Conservation (phyloP, 1,139 yeast genomes). For the Yamadazyma triangularis region DNA sequence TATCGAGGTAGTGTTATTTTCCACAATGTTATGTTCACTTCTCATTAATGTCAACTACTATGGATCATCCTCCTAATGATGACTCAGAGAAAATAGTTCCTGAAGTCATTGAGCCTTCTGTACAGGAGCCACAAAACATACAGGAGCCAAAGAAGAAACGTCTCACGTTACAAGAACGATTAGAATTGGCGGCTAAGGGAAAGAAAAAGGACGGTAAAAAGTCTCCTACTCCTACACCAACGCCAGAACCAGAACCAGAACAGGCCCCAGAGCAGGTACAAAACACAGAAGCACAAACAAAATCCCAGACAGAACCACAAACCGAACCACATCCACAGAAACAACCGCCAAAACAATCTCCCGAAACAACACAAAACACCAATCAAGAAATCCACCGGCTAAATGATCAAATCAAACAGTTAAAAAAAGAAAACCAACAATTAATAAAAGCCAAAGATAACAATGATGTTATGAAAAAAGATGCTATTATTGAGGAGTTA, state of each 20-base stretch:
- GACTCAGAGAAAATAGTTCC: neutral
- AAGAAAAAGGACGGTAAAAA: conserved; percentile 17
- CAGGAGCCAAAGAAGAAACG: conserved; percentile 35
- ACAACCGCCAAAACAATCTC: neutral
- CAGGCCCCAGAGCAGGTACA: neutral
- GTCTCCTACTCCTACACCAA: conserved; percentile 1
- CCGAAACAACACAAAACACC: neutral
- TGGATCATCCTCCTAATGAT: too few species aligned
- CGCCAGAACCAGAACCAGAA: conserved; percentile 1
- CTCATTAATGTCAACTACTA: too few species aligned
- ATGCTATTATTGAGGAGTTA: conserved; percentile 53
- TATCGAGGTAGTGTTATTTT: neutral
- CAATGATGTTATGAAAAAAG: conserved; percentile 39
- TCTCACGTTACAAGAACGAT: conserved; percentile 70
- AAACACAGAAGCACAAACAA: neutral
- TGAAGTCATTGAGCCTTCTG: neutral
- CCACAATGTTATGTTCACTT: too few species aligned
- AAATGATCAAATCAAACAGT: conserved; percentile 4
- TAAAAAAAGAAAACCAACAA: conserved; percentile 6
- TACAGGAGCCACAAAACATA: neutral
- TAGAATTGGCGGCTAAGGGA: conserved; percentile 73
- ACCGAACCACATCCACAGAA: neutral
- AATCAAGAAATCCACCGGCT: conserved; percentile 1
- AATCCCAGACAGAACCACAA: neutral
- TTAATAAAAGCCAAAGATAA: conserved; percentile 4